A percentile compares a stretch with the other conserved stretches of the same genome.
These are phyloP conservation scores for Luzula sylvatica DNA, from an alignment of 176 grass and related monocot species.

Conservation along the genomic window DNA sequence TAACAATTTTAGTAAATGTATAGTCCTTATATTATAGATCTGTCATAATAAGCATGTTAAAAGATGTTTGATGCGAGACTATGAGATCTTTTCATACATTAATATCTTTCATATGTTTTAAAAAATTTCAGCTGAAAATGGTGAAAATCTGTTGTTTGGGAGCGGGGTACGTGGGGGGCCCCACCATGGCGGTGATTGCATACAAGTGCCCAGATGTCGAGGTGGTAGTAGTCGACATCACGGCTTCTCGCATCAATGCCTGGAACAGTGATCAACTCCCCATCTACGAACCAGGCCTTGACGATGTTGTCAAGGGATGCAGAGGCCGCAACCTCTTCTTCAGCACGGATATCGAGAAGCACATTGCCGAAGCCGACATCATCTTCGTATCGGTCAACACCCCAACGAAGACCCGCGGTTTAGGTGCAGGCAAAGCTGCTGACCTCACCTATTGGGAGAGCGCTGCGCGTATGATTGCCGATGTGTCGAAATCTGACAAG, in stretches of 20 bases:
- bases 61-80: no score
- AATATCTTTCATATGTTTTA: no score
- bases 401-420: constrained; percentile 53
- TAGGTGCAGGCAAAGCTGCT: constrained; percentile 54
- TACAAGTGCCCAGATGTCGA: constrained; percentile 16
- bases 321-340: constrained; percentile 18
- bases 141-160: constrained; percentile 30
- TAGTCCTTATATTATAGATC: no score
- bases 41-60: no score
- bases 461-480: constrained; percentile 56
- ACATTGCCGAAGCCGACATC: constrained; percentile 13
- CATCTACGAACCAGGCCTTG: no score
- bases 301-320: no score
- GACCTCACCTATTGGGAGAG: constrained; percentile 70
- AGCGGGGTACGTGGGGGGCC: constrained; percentile 26
- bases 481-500: constrained; percentile 58
- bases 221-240: constrained; percentile 28
- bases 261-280: no score
- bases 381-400: no score
- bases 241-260: constrained; percentile 6
- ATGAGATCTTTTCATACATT: no score
- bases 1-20: no score
- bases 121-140: no score
- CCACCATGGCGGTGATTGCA: constrained; percentile 28
- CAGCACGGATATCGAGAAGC: constrained; percentile 15